A percentile compares a stretch with the other conserved stretches of the same genome.
phyloP scores from a whole-genome alignment of 768 basidiomycete species.

The Pleurotus citrinopileatus region DNA sequence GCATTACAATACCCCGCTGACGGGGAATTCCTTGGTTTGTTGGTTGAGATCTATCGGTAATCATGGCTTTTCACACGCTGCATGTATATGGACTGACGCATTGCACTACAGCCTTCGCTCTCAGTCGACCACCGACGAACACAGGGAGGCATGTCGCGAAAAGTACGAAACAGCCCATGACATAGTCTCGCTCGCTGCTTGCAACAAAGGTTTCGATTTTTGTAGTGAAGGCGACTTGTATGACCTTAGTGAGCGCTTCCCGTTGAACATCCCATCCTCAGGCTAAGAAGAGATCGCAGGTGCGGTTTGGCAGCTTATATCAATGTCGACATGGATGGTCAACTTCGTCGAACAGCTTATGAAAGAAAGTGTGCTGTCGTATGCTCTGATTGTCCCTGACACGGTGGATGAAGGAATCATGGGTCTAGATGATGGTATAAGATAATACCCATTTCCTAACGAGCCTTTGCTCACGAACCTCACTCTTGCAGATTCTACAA shows the following conservation, averaged over 20 bases:
- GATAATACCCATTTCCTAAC: too few species aligned
- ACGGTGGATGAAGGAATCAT: constrained; percentile 11
- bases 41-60: constrained; percentile 53
- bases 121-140: constrained; percentile 31
- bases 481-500: constrained; percentile 8
- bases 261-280: not conserved
- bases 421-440: not conserved
- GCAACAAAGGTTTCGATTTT: constrained; percentile 62
- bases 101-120: constrained; percentile 10
- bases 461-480: too few species aligned
- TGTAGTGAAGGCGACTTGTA: constrained; percentile 60
- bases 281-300: constrained; percentile 38
- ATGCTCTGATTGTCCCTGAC: constrained; percentile 17
- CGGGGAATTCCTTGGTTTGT: constrained; percentile 38
- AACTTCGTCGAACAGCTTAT: constrained; percentile 59
- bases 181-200: constrained; percentile 60
- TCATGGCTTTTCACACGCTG: constrained; percentile 18
- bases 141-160: constrained; percentile 27
- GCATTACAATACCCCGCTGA: constrained; percentile 35
- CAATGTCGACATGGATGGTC: constrained; percentile 59
- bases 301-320: constrained; percentile 71
- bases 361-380: constrained; percentile 47
- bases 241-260: constrained; percentile 50
- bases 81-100: constrained; percentile 26
- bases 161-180: constrained; percentile 68